Base-by-base conservation (phyloP, 257 asterid species). In the Cinchona pubescens region DNA sequence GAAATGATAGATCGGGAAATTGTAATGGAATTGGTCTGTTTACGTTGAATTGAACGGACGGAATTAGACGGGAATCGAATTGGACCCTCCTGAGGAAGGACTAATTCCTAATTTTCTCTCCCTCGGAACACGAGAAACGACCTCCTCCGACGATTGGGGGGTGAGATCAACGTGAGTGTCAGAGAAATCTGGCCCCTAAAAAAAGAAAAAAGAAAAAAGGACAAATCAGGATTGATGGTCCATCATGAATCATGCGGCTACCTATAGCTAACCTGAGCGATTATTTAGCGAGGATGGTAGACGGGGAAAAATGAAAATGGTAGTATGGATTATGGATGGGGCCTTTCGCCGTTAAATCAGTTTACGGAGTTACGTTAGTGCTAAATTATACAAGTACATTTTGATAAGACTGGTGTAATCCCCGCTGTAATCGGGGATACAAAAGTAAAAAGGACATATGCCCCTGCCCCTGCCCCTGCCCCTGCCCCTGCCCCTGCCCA, bases 41-140 rank as follows among this genome's bases (percentile, higher is more conserved):
- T n/a, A 35, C 45, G 27, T 64, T 70, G 77, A 79, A 62, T 34
- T 34, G 79, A 73, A 77, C 37, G 29, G 38, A 69, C 23, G 62
- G 40, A 29, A 76, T 27, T 76, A 29, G 80, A 76, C 75, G 34
- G 64, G 23, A 13, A 32, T 29, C 21, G 16, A 16, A 34, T 21
- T 30, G 43, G 69, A 42, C 51, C 62, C 58, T 12, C 74, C 53
- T 16, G n/a, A n/a, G n/a, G n/a, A n/a, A n/a, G n/a, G n/a, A n/a
- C n/a, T n/a, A n/a, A n/a, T n/a, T n/a, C n/a, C n/a, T n/a, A n/a
- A n/a, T n/a, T 13, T 13, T 60, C 29, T 23, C 23, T 6, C 29
- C 27, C 27, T 42, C 35, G 21, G 13, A 32, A 51, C 64, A 32
- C 48, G 49, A 51, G 2, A 53, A 53, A 53, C 49, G 49, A 45